Base-by-base conservation (phyloP, 2,329 filamentous ascomycete species). In the Talaromyces sp. region DNA sequence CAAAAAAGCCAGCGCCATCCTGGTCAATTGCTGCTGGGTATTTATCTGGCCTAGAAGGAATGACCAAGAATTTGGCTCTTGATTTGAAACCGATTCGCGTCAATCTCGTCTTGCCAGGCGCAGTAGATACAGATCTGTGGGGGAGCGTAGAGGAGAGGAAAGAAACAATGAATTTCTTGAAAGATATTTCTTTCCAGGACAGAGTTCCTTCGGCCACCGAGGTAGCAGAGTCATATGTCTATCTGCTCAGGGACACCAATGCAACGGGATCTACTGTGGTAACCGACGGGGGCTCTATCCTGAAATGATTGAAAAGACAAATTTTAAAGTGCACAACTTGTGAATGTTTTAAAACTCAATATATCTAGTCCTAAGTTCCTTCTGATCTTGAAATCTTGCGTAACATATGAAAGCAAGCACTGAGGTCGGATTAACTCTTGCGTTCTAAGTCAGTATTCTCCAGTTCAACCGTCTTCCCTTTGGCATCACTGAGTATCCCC, bases 51-150 rank as follows among this genome's bases (percentile, higher is more conserved):
- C 63, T 83, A 6, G 77, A 85, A 56, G 78, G 80, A 2, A 77
- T 88, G 69, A 76, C 79, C 2, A 76, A 82, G 1, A 80, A 77
- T 3, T 72, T 90, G 43, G 87, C 86, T 2, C 66, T 88, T 32
- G 86, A 89, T 65, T 67, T 90, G 60, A 80, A 79, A 63, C 87
- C 87, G 0, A 72, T 88, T 9, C 74, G 87, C 2, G 85, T 88
- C 21, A 90, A 90, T 68, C 67, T 81, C 0, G 83, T 89, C 1
- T 75, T 73, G 57, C 85, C 85, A 0, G 87, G 86, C 0, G 74
- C 77, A 0, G 75, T 83, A 0, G 70, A 79, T 48, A 85, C 83
- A 5, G 77, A 78, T 46, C 58, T 81, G 29, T 79, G 71, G 69
- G 68, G 48, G 19, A 17, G 12, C 24, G 24, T 17, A 10, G 48